Percentiles rank a stretch among this genome's conserved stretches.
Evolutionary conservation across 139 green algal species (phyloP).

Genomic region (Coelastrella sp.): DNA sequence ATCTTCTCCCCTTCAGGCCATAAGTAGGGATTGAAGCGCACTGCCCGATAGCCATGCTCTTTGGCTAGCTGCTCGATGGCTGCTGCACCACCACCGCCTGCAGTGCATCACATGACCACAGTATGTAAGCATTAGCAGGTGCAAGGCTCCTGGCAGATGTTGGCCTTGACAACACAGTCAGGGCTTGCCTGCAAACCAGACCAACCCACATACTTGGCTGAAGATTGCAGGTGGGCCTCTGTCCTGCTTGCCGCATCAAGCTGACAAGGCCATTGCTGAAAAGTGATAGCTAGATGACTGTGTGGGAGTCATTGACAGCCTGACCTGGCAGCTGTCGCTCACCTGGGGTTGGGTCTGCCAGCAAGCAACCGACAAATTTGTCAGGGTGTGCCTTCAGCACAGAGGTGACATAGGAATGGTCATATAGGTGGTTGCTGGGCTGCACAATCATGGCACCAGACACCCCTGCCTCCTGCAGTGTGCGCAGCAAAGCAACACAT

Average conservation of each 20-base stretch:
- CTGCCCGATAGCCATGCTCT: conserved; percentile 54
- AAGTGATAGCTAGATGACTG: too few relatives aligned
- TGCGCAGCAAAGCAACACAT: too few relatives aligned
- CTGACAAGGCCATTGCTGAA: too few relatives aligned
- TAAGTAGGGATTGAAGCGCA: conserved; percentile 83
- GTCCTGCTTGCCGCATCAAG: too few relatives aligned
- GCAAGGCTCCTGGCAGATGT: too few relatives aligned
- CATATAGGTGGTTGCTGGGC: conserved; percentile 76
- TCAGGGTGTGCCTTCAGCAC: conserved; percentile 60
- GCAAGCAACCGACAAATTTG: conserved; percentile 71
- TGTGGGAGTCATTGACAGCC: too few relatives aligned
- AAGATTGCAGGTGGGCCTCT: too few relatives aligned
- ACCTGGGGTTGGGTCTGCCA: conserved; percentile 70
- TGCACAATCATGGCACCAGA: conserved; percentile 73
- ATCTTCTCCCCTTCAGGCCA: conserved; percentile 76
- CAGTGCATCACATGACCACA: background rate
- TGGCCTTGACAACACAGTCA: too few relatives aligned
- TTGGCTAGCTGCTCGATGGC: conserved; percentile 50
- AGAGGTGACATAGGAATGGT: conserved; percentile 74
- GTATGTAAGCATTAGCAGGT: too few relatives aligned
- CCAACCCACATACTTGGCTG: too few relatives aligned
- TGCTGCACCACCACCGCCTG: conserved; percentile 40
- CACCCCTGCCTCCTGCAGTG: conserved; percentile 52
- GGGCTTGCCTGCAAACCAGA: too few relatives aligned
- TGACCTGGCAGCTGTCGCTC: background rate